phyloP scores from a whole-genome alignment of 352 stramenopile species.

The Phytophthora aleatoria region DNA sequence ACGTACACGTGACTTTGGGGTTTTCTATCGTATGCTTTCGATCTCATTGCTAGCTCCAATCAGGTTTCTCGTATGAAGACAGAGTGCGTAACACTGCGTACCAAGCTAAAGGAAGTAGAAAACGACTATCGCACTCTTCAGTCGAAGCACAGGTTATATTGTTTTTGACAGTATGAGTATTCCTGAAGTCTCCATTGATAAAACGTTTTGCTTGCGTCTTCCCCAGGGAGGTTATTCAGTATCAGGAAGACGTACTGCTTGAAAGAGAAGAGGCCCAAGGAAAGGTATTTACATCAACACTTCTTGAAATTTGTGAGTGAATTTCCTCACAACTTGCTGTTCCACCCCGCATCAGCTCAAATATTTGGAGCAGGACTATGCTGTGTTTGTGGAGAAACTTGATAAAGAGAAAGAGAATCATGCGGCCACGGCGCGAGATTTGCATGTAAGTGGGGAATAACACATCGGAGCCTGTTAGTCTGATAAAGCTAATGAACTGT shows the following conservation, averaged over 20 bases:
- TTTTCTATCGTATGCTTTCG: neutral
- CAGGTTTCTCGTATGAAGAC: slow-evolving; percentile 72
- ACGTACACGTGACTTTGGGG: neutral
- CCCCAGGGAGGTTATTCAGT: slow-evolving; percentile 57
- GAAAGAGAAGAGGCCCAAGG: slow-evolving; percentile 67
- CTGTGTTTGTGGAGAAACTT: slow-evolving; percentile 52
- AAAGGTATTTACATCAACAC: slow-evolving; percentile 40
- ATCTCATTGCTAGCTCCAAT: neutral
- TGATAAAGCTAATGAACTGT: neutral
- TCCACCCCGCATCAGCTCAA: slow-evolving; percentile 44
- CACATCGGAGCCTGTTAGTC: neutral
- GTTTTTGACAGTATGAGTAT: neutral
- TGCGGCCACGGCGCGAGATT: slow-evolving; percentile 37
- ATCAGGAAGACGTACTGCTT: slow-evolving; percentile 71
- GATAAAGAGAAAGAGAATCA: slow-evolving; percentile 70
- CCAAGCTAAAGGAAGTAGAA: slow-evolving; percentile 81
- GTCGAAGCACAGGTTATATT: slow-evolving; percentile 61
- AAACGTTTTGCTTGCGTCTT: neutral
- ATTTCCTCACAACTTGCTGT: neutral
- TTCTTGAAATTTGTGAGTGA: neutral
- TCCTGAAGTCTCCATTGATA: neutral
- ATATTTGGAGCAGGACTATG: slow-evolving; percentile 72
- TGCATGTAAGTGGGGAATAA: slow-evolving; percentile 42
- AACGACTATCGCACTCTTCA: slow-evolving; percentile 80
- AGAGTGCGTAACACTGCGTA: slow-evolving; percentile 63